These are phyloP conservation scores for Hypoxylon sp. DNA, from an alignment of 2,329 filamentous ascomycete species.

Conservation along the genomic window DNA sequence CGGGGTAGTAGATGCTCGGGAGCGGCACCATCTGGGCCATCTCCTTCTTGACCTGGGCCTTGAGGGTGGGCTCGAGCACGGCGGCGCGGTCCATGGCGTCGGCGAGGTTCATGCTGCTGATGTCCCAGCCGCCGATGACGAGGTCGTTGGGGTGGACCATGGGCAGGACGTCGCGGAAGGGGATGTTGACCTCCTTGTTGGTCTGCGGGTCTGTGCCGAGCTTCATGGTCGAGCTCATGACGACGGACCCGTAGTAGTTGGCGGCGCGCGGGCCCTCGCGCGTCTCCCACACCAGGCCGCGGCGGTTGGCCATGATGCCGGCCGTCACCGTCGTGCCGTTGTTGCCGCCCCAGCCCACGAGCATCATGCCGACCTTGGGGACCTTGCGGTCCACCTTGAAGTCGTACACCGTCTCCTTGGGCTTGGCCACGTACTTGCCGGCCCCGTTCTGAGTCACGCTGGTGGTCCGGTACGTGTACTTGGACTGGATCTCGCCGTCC, in stretches of 20 bases:
- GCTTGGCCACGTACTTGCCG: constrained; percentile 83
- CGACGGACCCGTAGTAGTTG: constrained; percentile 98
- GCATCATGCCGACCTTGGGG: constrained; percentile 94
- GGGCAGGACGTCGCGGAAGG: constrained; percentile 91
- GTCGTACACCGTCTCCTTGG: constrained; percentile 90
- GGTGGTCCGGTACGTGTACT: constrained; percentile 97
- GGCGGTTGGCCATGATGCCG: constrained; percentile 95
- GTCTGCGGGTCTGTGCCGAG: constrained; percentile 87
- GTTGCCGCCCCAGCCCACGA: constrained; percentile 97
- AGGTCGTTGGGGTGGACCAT: constrained; percentile 98
- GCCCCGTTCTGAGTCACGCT: constrained; percentile 72
- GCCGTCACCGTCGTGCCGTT: constrained; percentile 97
- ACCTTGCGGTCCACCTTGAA: constrained; percentile 97
- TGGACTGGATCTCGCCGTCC: constrained; percentile 85
- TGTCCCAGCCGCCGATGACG: constrained; percentile 96
- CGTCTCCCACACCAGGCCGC: constrained; percentile 87
- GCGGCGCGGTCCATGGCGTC: constrained; percentile 94
- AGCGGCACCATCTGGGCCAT: constrained; percentile 89
- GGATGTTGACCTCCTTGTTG: constrained; percentile 90
- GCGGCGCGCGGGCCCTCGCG: constrained; percentile 84
- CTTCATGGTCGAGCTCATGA: constrained; percentile 98
- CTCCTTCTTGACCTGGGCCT: constrained; percentile 89
- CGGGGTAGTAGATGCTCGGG: constrained; percentile 96
- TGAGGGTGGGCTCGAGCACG: constrained; percentile 94
- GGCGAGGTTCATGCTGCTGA: constrained; percentile 87